These are phyloP conservation scores for Clitopilus passeckerianus DNA, from an alignment of 768 basidiomycete genomes.

Conservation along the genomic window DNA sequence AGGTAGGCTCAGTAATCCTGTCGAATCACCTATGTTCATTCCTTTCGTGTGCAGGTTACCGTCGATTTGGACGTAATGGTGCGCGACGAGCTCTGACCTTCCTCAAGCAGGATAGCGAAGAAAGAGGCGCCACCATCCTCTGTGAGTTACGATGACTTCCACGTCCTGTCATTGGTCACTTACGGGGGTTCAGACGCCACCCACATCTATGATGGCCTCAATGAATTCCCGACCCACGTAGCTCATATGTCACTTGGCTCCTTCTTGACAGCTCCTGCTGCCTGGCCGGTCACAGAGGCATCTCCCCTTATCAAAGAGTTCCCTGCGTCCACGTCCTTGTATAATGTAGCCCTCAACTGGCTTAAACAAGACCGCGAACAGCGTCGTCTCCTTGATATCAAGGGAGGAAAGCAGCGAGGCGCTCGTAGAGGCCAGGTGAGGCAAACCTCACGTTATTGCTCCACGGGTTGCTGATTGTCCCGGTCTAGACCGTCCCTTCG, in stretches of 20 bases:
- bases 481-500: conserved; percentile 48
- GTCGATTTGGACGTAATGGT: conserved; percentile 97
- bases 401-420: conserved; percentile 56
- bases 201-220: conserved; percentile 94
- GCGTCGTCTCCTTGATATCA: conserved; percentile 51
- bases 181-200: conserved; percentile 66
- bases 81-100: conserved; percentile 82
- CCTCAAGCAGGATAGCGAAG: conserved; percentile 76
- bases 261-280: conserved; percentile 58
- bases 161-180: conserved; percentile 2
- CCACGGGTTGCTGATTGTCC: conserved; percentile 1
- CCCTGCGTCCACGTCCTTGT: conserved; percentile 37
- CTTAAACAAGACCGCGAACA: conserved; percentile 75
- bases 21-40: conserved; percentile 1
- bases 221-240: conserved; percentile 89
- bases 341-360: conserved; percentile 81
- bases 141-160: conserved; percentile 42
- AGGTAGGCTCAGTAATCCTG: conserved; percentile 42
- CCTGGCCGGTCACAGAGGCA: conserved; percentile 55
- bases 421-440: conserved; percentile 52
- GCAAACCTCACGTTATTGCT: conserved; percentile 2
- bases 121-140: conserved; percentile 80
- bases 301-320: conserved; percentile 16
- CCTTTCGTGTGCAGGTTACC: conserved; percentile 58
- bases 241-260: conserved; percentile 86